Base-by-base conservation (phyloP, 23 red algal genomes). In the Gracilaria domingensis region DNA sequence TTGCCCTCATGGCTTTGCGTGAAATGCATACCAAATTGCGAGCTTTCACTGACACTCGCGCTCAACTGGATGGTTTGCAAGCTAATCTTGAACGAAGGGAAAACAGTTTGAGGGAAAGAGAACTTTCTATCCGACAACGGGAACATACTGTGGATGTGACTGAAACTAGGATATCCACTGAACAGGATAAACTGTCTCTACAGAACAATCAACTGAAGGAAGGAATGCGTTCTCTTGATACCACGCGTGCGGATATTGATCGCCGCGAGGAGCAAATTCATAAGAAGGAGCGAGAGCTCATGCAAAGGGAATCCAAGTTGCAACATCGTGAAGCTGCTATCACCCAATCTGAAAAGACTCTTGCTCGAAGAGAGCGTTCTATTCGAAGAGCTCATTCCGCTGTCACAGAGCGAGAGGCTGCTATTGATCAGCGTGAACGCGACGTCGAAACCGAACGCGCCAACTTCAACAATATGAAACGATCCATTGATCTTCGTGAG, bases 401-500 rank as follows among this genome's bases (percentile, higher is more conserved):
- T 35, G 87, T 90, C 23, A 57, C 54, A 47, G 76, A 81, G 58
- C 66, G 87, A 48, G 87, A 90, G 61, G 26, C 37, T 25, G 47
- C 45, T 23, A 62, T 90, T 26, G 76, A 81, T 65, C 23, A 40
- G 71, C 66, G 87, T 48, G 54, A 67, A 28, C 71, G 74, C 13
- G 71, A 90, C 12, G 56, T 90, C 11, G 87, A 90, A 36, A 74
- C 58, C 28, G 76, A 90, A 66, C 66, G 75, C 42, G 56, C 76
- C 71, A 81, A 62, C 18, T 80, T 90, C 24, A 49, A 90, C 36
- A 81, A 80, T 38, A 69, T 90, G 74, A 80, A 90, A 45, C 48
- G 54, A 37, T 66, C 73, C 21, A 81, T 90, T 32, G 87, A 90
- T 81, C 60, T 90, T 42, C 66, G 71, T 28, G 87, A 90, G 74